Evolutionary conservation across 1,139 yeast genomes (phyloP), one percentile per base, ranked within the genome.

Genomic region (Lodderomyces orthopsilosis): DNA sequence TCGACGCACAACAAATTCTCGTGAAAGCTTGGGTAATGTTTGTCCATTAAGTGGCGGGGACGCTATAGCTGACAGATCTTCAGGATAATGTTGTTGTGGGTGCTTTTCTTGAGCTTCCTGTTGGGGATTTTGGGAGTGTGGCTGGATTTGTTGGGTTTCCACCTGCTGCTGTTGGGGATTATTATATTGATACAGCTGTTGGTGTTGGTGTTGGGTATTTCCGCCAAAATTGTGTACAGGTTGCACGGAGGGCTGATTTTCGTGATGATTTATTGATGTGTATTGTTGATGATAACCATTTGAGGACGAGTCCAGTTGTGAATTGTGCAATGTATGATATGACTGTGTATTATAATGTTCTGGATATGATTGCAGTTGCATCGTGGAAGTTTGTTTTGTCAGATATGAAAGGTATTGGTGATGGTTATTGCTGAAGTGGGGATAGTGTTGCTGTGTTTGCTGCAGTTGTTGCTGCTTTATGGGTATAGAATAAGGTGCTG

Each of bases 1-100:
- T 47, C 95, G 70, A 48, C 95, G 72, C 18, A 85, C 93, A 8
- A 86, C 94, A 66, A 85, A 85, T 51, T 83, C 87, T 48, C 94
- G 68, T 10, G 85, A 75, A 40, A 85, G 66, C 46, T 76, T 68
- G 1, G 82, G 81, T 2, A 72, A 23, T 44, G 47, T 17, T 36
- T 41, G 38, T 36, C 44, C 30, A 41, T 51, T 34, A 30, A 47
- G 41, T 38, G 43, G 40, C 22, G 46, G 35, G 19, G 37, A 38
- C 19, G 35, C n/a, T 28, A 38, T 37, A 15, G 41, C 32, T 21
- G 40, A 30, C 32, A 12, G 38, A 15, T 30, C 34, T 15, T 30
- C 34, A 8, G n/a, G 34, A 9, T 30, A 8, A 2, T 30, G 19
- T 12, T 15, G 10, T 21, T 38, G 28, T 21, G 9, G 27, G 9